Evolutionary conservation across 1,284 basidiomycete species (phyloP).

Genomic region (Neolentinus lepideus): DNA sequence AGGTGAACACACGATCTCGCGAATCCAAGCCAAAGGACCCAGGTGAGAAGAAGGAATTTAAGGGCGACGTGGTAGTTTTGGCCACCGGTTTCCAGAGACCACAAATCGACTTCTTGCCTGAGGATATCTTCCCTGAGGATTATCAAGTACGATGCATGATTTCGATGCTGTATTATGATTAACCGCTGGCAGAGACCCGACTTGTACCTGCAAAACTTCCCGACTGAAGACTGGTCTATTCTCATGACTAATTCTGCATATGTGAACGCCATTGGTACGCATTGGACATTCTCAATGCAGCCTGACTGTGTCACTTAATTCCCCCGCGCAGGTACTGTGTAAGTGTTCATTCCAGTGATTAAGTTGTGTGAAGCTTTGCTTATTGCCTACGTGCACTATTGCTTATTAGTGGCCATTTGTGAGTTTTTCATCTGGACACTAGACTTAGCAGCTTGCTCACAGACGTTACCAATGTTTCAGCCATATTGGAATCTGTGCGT

Average conservation of each 20-base stretch:
- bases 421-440: constrained; percentile 11
- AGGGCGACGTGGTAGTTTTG: constrained; percentile 51
- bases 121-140: constrained; percentile 53
- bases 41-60: constrained; percentile 26
- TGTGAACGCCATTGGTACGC: constrained; percentile 39
- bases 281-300: neutral
- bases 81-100: constrained; percentile 59
- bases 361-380: neutral
- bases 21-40: constrained; percentile 22
- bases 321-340: constrained; percentile 18
- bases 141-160: constrained; percentile 30
- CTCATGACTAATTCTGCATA: constrained; percentile 55
- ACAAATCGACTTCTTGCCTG: constrained; percentile 44
- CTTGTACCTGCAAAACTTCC: constrained; percentile 60
- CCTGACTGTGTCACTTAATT: neutral
- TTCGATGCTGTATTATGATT: neutral
- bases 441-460: neutral
- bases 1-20: constrained; percentile 20
- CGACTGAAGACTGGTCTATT: constrained; percentile 50
- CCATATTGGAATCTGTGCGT: constrained; percentile 44
- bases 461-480: constrained; percentile 21
- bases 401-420: constrained; percentile 32
- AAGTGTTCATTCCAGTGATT: constrained; percentile 11
- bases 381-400: constrained; percentile 7
- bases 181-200: constrained; percentile 34